A percentile compares a stretch with the other conserved stretches of the same genome.
phyloP scores from a whole-genome alignment of 2,329 filamentous ascomycete species.

The Calonectria henricotiae region DNA sequence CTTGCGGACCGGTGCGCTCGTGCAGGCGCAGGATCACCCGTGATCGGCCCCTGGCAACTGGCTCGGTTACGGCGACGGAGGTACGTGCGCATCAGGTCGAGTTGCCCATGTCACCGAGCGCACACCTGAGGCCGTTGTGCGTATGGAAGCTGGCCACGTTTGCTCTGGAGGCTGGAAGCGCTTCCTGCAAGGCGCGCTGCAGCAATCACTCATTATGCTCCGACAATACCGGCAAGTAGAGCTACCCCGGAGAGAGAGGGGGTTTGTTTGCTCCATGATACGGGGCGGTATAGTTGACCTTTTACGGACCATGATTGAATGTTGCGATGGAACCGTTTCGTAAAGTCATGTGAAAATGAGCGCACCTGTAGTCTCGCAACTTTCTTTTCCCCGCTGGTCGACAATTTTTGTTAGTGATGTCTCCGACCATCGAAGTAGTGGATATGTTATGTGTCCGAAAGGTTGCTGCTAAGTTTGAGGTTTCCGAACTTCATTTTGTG shows the following conservation, averaged over 20 bases:
- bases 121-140: constrained; percentile 43
- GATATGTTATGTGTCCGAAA: constrained; percentile 26
- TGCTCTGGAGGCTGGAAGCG: constrained; percentile 40
- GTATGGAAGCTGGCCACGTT: constrained; percentile 54
- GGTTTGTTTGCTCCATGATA: constrained; percentile 17
- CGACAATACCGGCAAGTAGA: constrained; percentile 28
- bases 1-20: constrained; percentile 58
- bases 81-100: constrained; percentile 37
- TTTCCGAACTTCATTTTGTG: constrained; percentile 28
- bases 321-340: constrained; percentile 6
- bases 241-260: constrained; percentile 24
- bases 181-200: constrained; percentile 30
- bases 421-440: background rate
- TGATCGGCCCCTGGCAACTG: constrained; percentile 54
- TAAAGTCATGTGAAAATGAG: constrained; percentile 12
- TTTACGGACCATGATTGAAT: constrained; percentile 13
- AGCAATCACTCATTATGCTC: constrained; percentile 26
- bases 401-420: background rate
- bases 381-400: background rate
- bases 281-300: constrained; percentile 19
- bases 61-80: constrained; percentile 41
- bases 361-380: background rate
- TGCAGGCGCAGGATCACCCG: constrained; percentile 58
- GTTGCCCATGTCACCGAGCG: constrained; percentile 42
- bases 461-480: background rate